Percentiles rank a stretch among this genome's conserved stretches.
These are phyloP conservation scores for Lactarius sanguifluus DNA, from an alignment of 768 basidiomycete genomes.

Conservation along the genomic window DNA sequence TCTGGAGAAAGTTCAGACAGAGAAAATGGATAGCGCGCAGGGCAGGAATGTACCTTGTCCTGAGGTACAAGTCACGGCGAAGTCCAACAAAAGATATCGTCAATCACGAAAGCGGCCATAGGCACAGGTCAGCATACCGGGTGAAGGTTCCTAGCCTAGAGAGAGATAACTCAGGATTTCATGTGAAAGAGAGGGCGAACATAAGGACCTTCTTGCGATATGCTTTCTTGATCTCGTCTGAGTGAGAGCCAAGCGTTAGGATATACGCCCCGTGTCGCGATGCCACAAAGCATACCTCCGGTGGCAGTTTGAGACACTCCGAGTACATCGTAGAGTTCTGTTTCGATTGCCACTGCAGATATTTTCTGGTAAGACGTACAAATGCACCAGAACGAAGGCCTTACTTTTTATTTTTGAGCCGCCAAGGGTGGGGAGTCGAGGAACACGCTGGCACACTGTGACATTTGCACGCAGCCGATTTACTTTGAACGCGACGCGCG, in stretches of 20 bases:
- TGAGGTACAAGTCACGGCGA: constrained; percentile 33
- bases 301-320: constrained; percentile 68
- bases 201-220: constrained; percentile 83
- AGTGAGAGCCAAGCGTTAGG: constrained; percentile 27
- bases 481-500: constrained; percentile 1
- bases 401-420: constrained; percentile 5
- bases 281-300: constrained; percentile 52
- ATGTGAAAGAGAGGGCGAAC: constrained; percentile 26
- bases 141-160: constrained; percentile 82
- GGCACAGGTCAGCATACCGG: constrained; percentile 53
- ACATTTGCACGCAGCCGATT: constrained; percentile 1
- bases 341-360: constrained; percentile 65
- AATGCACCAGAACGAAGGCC: background rate
- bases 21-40: background rate
- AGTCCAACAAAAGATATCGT: constrained; percentile 17
- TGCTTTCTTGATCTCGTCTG: constrained; percentile 90
- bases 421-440: constrained; percentile 7
- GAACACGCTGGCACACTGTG: background rate
- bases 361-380: background rate
- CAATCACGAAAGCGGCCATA: constrained; percentile 14
- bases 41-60: constrained; percentile 59
- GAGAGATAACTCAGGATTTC: constrained; percentile 29
- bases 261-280: constrained; percentile 11
- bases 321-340: constrained; percentile 83
- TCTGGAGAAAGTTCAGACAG: constrained; percentile 46